Conservation (phyloP, 192 early-diverging fungal species). For the Glomus cerebriforme region DNA sequence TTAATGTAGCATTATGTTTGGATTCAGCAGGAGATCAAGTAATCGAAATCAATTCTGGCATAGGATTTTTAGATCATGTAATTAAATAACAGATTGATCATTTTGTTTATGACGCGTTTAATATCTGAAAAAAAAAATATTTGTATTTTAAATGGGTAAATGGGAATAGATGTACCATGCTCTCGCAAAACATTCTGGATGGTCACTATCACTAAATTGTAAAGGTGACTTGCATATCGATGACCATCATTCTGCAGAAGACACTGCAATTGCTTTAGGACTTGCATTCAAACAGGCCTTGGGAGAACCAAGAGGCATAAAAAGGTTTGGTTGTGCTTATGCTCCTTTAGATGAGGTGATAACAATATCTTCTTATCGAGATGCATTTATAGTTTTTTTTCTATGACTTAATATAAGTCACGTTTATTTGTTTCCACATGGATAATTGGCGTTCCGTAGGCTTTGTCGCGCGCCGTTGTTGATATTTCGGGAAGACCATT, state of each 20-base stretch:
- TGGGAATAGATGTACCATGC: slow-evolving; percentile 91
- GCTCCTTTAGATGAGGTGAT: slow-evolving; percentile 91
- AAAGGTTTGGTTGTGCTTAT: slow-evolving; percentile 91
- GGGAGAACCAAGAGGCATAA: slow-evolving; percentile 85
- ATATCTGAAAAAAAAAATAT: neutral
- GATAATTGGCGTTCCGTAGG: slow-evolving; percentile 47
- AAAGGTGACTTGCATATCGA: slow-evolving; percentile 95
- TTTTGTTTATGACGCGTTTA: neutral
- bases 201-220: slow-evolving; percentile 85
- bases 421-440: neutral
- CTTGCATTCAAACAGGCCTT: slow-evolving; percentile 92
- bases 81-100: slow-evolving; percentile 1
- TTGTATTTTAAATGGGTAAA: neutral
- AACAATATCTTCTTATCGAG: neutral
- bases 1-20: slow-evolving; percentile 68
- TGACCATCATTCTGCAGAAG: slow-evolving; percentile 98
- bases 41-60: slow-evolving; percentile 86
- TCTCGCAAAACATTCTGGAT: slow-evolving; percentile 93
- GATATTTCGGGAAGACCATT: slow-evolving; percentile 96
- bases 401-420: too few species aligned
- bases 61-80: slow-evolving; percentile 98
- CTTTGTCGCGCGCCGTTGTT: slow-evolving; percentile 90
- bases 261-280: slow-evolving; percentile 91
- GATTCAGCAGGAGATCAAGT: slow-evolving; percentile 63
- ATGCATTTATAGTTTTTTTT: neutral